phyloP scores from a whole-genome alignment of 1,284 basidiomycete species.

The Agaricales sp. region DNA sequence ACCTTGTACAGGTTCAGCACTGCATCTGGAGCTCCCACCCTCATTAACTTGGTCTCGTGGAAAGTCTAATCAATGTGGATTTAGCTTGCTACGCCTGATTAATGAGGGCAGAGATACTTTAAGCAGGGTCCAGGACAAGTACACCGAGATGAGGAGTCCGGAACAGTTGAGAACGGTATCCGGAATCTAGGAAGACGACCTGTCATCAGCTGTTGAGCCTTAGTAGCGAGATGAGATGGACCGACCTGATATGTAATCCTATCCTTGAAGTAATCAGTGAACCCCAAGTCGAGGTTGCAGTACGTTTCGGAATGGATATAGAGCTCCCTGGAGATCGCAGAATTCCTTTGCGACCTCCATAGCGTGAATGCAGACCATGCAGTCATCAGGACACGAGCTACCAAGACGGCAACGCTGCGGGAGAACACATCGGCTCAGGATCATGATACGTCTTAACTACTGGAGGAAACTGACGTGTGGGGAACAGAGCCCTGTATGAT shows the following conservation, averaged over 20 bases:
- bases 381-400: constrained; percentile 13
- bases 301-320: constrained; percentile 35
- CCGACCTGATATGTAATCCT: no score
- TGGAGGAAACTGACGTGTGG: constrained; percentile 31
- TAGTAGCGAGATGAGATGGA: not conserved
- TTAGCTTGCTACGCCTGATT: no score
- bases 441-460: not conserved
- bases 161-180: constrained; percentile 35
- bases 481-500: constrained; percentile 42
- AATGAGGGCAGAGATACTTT: constrained; percentile 20
- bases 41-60: constrained; percentile 37
- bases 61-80: no score
- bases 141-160: constrained; percentile 29
- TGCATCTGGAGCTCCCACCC: constrained; percentile 39
- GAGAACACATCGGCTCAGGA: not conserved
- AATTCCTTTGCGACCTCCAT: constrained; percentile 22
- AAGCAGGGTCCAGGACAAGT: constrained; percentile 35
- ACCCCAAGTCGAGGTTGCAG: constrained; percentile 25
- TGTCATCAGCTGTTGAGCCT: not conserved
- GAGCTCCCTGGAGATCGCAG: constrained; percentile 31
- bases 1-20: constrained; percentile 43
- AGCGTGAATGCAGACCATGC: constrained; percentile 36
- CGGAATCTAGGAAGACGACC: constrained; percentile 37
- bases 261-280: constrained; percentile 30
- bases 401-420: not conserved